Conservation (phyloP, 441 rosid genomes). For the Erodium trifolium region DNA sequence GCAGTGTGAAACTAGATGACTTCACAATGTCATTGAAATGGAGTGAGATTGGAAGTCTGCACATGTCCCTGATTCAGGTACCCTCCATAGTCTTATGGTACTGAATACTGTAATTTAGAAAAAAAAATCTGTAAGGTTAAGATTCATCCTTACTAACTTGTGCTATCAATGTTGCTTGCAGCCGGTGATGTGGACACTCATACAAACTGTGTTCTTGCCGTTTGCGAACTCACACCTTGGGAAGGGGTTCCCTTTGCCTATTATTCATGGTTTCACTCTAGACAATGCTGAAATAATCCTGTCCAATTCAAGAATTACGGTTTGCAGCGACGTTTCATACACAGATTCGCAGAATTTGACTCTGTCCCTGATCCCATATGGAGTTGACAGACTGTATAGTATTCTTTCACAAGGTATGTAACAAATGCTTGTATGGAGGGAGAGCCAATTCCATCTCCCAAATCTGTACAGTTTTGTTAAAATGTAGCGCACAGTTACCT, state of each 20-base stretch:
- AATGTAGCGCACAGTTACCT: no score
- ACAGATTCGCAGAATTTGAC: slow-evolving; percentile 11
- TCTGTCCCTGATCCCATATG: neutral
- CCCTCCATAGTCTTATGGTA: neutral
- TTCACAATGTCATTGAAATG: slow-evolving; percentile 52
- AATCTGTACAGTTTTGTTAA: neutral
- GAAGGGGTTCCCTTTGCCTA: slow-evolving; percentile 59
- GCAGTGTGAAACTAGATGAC: slow-evolving; percentile 36
- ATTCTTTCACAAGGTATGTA: neutral
- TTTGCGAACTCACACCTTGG: slow-evolving; percentile 44
- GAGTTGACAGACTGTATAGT: neutral
- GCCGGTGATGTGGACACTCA: slow-evolving; percentile 38
- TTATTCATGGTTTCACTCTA: slow-evolving; percentile 39
- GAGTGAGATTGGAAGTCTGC: slow-evolving; percentile 51
- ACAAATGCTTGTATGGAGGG: neutral
- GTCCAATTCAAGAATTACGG: slow-evolving; percentile 30
- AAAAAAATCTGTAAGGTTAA: no score
- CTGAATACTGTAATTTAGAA: no score
- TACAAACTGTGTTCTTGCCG: slow-evolving; percentile 53
- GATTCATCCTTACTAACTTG: neutral
- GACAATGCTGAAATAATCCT: slow-evolving; percentile 40
- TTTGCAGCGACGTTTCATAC: slow-evolving; percentile 43
- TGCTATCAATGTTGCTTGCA: slow-evolving; percentile 20
- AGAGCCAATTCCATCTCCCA: neutral
- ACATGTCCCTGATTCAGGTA: slow-evolving; percentile 48